A percentile compares a stretch with the other conserved stretches of the same genome.
Conservation (phyloP, 1,284 basidiomycete genomes). For the Cerrena zonata region DNA sequence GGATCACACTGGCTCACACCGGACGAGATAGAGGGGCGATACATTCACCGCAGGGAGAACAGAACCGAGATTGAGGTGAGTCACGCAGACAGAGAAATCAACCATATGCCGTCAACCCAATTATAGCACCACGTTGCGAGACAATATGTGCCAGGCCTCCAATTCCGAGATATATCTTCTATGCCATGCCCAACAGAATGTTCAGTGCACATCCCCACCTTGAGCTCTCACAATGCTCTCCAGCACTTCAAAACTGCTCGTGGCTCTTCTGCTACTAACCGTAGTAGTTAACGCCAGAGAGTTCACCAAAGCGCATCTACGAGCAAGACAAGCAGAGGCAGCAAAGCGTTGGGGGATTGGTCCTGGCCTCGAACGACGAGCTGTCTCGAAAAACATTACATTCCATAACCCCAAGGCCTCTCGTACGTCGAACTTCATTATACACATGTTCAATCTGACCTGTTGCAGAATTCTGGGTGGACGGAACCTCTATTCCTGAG, state of each 20-base stretch:
- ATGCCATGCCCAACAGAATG: no score
- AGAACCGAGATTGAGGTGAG: no score
- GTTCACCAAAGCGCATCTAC: conserved; percentile 20
- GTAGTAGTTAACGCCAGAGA: neutral
- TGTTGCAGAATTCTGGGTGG: conserved; percentile 60
- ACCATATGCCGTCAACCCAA: no score
- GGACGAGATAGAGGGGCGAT: no score
- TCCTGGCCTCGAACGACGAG: conserved; percentile 2
- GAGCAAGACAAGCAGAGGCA: conserved; percentile 21
- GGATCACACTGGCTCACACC: no score
- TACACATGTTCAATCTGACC: neutral
- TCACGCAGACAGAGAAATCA: no score
- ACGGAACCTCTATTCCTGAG: conserved; percentile 60
- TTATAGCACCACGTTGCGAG: no score
- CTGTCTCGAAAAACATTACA: conserved; percentile 55
- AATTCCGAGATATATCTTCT: no score
- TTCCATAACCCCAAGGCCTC: conserved; percentile 65
- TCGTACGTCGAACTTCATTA: conserved; percentile 32
- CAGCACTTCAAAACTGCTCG: neutral
- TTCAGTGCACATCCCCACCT: no score
- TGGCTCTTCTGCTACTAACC: neutral
- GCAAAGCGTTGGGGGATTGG: conserved; percentile 18
- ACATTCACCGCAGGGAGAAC: no score
- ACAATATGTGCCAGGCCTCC: no score
- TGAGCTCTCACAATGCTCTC: no score